Conservation (phyloP, 371 early-diverging fungal species). For the Mortierella sp. region DNA sequence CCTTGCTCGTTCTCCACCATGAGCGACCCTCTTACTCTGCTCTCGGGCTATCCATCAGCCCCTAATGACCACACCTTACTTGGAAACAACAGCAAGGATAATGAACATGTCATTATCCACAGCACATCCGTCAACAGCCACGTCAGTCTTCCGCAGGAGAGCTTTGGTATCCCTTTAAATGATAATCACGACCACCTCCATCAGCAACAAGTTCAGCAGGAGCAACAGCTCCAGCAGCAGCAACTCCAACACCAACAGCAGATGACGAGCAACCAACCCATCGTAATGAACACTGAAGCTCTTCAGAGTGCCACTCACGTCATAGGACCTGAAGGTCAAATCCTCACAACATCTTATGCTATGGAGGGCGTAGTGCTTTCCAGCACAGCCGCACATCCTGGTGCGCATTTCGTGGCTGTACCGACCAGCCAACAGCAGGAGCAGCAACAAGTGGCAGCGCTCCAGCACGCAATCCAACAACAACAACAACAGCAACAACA, state of each 20-base stretch:
- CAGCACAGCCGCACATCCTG: constrained; percentile 42
- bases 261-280: constrained; percentile 14
- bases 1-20: constrained; percentile 5
- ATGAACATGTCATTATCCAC: constrained; percentile 13
- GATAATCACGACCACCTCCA: constrained; percentile 33
- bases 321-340: constrained; percentile 27
- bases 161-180: constrained; percentile 21
- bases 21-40: constrained; percentile 30
- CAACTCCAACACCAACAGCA: constrained; percentile 32
- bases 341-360: constrained; percentile 29
- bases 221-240: constrained; percentile 30
- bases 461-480: constrained; percentile 21
- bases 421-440: constrained; percentile 42
- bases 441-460: constrained; percentile 26
- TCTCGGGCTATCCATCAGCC: constrained; percentile 38
- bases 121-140: constrained; percentile 8
- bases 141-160: constrained; percentile 19
- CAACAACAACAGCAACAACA: constrained; percentile 20
- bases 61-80: constrained; percentile 44
- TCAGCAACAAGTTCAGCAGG: constrained; percentile 29
- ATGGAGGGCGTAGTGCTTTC: constrained; percentile 51
- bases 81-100: constrained; percentile 33
- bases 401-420: constrained; percentile 48
- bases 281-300: constrained; percentile 26
- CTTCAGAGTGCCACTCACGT: constrained; percentile 36